Evolutionary conservation across 352 stramenopile species (phyloP).

Genomic region (Stramenopiles sp.): DNA sequence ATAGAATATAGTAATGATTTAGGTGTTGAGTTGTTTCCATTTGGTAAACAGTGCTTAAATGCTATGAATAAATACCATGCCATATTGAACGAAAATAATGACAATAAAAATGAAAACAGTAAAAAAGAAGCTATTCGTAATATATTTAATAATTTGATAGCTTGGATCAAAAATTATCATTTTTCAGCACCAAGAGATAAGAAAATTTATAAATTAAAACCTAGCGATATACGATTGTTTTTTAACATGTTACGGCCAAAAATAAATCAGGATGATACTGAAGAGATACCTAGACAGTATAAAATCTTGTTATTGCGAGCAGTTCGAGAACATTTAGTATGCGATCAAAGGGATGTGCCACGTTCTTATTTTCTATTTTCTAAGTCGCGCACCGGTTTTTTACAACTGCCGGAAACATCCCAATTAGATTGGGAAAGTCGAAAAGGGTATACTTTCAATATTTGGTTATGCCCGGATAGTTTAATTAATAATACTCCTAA

Average conservation of each 20-base stretch:
- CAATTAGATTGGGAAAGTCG: background rate
- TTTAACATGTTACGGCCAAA: background rate
- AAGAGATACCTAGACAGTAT: background rate
- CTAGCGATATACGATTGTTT: background rate
- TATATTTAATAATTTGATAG: too few species aligned
- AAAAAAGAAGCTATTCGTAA: too few species aligned
- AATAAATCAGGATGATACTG: background rate
- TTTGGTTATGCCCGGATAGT: background rate
- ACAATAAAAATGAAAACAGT: too few species aligned
- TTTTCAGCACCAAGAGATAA: background rate
- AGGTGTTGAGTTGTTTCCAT: too few species aligned
- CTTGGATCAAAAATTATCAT: conserved; percentile 4
- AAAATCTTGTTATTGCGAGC: background rate
- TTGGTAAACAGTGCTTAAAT: too few species aligned
- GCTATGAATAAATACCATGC: too few species aligned
- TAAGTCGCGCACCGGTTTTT: background rate
- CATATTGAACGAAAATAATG: too few species aligned
- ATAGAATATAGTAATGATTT: too few species aligned
- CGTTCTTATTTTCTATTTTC: background rate
- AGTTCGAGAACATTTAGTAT: background rate
- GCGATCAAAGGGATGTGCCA: background rate
- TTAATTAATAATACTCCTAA: background rate
- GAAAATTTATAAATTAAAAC: background rate
- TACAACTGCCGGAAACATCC: background rate
- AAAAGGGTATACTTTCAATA: background rate